Evolutionary conservation across 164 flowering plant species (phyloP), one percentile per base, ranked within the genome.

Genomic region (Paratinospora sagittata): DNA sequence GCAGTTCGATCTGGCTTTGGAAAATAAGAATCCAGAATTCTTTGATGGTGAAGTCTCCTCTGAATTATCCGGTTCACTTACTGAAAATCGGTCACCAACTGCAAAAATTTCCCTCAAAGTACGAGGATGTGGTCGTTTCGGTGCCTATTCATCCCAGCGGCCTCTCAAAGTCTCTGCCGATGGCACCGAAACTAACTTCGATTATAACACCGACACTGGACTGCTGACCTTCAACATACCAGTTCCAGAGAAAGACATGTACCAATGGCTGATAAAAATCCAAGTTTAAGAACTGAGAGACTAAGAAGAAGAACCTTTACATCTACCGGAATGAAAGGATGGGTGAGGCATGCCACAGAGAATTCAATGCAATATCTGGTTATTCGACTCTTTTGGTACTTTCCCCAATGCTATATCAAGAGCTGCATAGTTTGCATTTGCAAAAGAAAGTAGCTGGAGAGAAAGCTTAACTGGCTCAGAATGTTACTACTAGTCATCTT

Each of bases 101-200:
- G 97, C 91, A 23, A 84, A 79, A 2, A 73, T 91, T 19, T 34
- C 75, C 2, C 83, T 90, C 33, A 82, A 77, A 75, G 88, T 82
- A 63, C 76, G 95, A 37, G 98, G 98, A 47, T 85, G 89, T 62
- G 95, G 98, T 6, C 81, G 84, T 17, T 94, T 92, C 57, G 98
- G 98, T 0, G 85, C 84, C 16, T 94, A 87, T 82, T 87, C 84
- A 23, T 89, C 98, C 60, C 93, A 90, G 75, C 73, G 73, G 21
- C 98, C 98, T 19, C 74, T 87, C 41, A 86, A 81, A 64, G 88
- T 93, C 85, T 74, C n/a, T 0, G 88, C 90, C 39, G 95, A 70
- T 19, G 70, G 71, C 2, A 55, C 14, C 0, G 88, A 84, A 49
- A 77, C 81, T 0, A 82, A 80, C 9, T 92, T 89, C 71, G 62